Base-by-base conservation (phyloP, 257 asterid species). In the Solanum arcanum region DNA sequence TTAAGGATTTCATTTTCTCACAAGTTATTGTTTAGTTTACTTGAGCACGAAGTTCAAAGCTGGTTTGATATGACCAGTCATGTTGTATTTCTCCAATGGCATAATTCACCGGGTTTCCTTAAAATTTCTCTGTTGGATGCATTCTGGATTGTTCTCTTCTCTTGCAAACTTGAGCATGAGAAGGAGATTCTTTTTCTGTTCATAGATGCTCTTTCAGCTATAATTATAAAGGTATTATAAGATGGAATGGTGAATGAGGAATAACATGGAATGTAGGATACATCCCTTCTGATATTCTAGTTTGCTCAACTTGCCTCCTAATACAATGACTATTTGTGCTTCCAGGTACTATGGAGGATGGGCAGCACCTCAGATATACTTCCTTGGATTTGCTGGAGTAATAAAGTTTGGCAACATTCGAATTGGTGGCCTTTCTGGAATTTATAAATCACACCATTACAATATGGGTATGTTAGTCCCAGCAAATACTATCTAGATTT, bases 281-380 rank as follows among this genome's bases (percentile, higher is more conserved):
- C 83, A 15, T n/a, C 83, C 49, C 23, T 76, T 76, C 33, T 42
- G 16, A 27, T 46, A 16, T 80, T 42, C 66, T 80, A 16, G 68
- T 47, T 80, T 80, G 44, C 85, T 80, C 84, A 46, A 47, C 27
- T 80, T 83, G 78, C 85, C 76, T 89, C 68, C 87, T 91, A 47
- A 91, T 81, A 86, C 68, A 86, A 33, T 46, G 69, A 84, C 82
- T 56, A 56, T 73, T 7, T 91, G 86, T 89, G 88, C 64, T 78
- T 89, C 83, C 90, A 97, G 99, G 91, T 97, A 94, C 90, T 97
- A 95, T 89, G 99, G 99, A 60, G 99, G 99, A 88, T 95, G 98
- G 98, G 98, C 93, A 87, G 99, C 99, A 81, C 99, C 99, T 64
- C 89, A 94, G 31, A 97, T 97, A 86, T 97, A 90, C 93, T 97